Base-by-base conservation (phyloP, 768 basidiomycete species). In the Candolleomyces efflorescens region DNA sequence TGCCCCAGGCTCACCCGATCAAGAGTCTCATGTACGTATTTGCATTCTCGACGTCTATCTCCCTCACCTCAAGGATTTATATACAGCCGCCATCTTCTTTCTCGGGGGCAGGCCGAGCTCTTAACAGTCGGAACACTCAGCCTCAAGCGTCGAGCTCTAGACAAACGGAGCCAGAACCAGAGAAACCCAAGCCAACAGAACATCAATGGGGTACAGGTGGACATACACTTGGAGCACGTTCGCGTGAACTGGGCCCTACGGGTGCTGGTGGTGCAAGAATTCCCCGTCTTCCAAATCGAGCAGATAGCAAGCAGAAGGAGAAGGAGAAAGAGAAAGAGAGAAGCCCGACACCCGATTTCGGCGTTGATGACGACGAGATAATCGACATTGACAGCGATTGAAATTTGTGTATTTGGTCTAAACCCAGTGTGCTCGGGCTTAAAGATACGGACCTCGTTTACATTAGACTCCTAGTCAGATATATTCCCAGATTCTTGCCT, bases 361-460 rank as follows among this genome's bases (percentile, higher is more conserved):
- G 87, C 26, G 86, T 91, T n/a, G 88, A 89, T 60, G 89, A 90
- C 38, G 90, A 92, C 54, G 89, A 90, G 52, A 88, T 90, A 56
- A 82, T 87, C 45, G 92, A 94, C 58, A 87, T 93, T 67, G 90
- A 94, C 67, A 90, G 89, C 62, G 65, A 50, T 24, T 53, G 48
- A 62, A 11, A 43, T 60, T n/a, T 41, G 12, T 32, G 32, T 11
- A 11, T 5, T 32, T 32, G 32, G 32, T 32, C 51, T 48, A 24
- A 55, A 53, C 55, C 48, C 60, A 60, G 60, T 45, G 57, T 50
- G 59, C 59, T 39, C 49, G 56, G 52, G 41, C 18, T 5, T 43
- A 32, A 32, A 15, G 15, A 12, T 43, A 12, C 41, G 17, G 15
- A 20, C 15, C 5, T 17, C 41, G 18, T 15, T 43, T 43, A n/a